A percentile compares a stretch with the other conserved stretches of the same genome.
phyloP scores from a whole-genome alignment of 176 grass and related monocot genomes.

The Bothriochloa decipiens region DNA sequence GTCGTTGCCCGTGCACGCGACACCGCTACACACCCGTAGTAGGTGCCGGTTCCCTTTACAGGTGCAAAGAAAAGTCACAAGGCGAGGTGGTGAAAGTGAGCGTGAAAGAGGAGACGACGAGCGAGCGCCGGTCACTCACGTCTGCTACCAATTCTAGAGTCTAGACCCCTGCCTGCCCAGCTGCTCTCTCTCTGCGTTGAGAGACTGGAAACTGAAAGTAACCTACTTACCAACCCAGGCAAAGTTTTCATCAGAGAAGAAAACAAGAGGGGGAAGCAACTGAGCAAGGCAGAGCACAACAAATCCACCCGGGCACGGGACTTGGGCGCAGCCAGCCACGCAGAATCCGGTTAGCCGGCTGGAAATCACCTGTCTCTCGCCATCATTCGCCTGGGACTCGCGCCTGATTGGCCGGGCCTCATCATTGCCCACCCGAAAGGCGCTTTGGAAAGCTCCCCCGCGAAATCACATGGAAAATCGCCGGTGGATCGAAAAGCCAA shows the following conservation, averaged over 20 bases:
- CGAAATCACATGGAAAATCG: slow-evolving; percentile 32
- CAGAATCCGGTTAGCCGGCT: slow-evolving; percentile 13
- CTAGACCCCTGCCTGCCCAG: not conserved
- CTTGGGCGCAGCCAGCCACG: slow-evolving; percentile 1
- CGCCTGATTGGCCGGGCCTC: not conserved
- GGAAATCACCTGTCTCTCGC: not conserved
- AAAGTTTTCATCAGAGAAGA: not conserved
- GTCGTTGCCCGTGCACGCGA: not conserved
- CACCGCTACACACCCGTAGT: not conserved
- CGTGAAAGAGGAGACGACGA: not conserved
- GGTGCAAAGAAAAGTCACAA: not conserved
- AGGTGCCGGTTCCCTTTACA: slow-evolving; percentile 4
- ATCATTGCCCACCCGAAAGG: slow-evolving; percentile 21
- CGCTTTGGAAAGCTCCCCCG: not conserved
- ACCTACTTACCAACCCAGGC: not conserved
- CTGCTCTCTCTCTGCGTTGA: not conserved
- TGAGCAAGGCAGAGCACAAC: not conserved
- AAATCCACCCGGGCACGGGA: slow-evolving; percentile 29
- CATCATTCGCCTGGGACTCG: not conserved
- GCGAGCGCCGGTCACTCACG: slow-evolving; percentile 32
- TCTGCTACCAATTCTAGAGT: not conserved
- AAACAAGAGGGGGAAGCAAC: not conserved
- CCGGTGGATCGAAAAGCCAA: not conserved
- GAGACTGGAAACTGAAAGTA: slow-evolving; percentile 7
- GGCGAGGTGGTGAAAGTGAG: not conserved